phyloP scores from a whole-genome alignment of 768 basidiomycete species.

The Kwoniella shandongensis region DNA sequence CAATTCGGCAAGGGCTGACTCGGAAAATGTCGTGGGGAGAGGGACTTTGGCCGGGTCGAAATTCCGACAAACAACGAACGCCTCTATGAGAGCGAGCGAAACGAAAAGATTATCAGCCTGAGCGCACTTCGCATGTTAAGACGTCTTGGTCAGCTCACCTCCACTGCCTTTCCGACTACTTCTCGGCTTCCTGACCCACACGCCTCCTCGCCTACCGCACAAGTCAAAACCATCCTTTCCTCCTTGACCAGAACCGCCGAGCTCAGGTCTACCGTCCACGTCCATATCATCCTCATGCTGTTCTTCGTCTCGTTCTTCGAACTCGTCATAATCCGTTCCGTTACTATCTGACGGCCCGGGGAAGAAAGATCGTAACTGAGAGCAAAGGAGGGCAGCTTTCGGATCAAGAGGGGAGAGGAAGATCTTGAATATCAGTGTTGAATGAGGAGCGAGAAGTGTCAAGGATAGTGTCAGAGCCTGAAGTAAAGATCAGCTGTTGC shows the following conservation, averaged over 20 bases:
- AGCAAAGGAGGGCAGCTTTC: constrained; percentile 52
- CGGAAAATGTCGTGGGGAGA: constrained; percentile 31
- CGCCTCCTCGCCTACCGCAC: constrained; percentile 51
- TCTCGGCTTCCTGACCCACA: constrained; percentile 56
- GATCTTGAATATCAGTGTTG: constrained; percentile 57
- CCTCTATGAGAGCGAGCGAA: constrained; percentile 46
- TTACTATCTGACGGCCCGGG: constrained; percentile 21
- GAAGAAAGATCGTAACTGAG: constrained; percentile 56
- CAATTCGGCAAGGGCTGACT: constrained; percentile 30
- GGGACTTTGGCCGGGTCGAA: constrained; percentile 50
- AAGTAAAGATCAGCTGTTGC: background rate
- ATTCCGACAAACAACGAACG: constrained; percentile 56
- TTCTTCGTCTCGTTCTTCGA: constrained; percentile 19
- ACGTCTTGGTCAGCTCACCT: constrained; percentile 45
- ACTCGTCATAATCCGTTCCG: constrained; percentile 16
- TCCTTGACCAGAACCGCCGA: too few species aligned
- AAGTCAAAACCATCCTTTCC: constrained; percentile 33
- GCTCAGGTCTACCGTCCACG: too few species aligned
- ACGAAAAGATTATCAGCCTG: constrained; percentile 1
- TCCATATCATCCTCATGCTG: constrained; percentile 7
- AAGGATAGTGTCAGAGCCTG: constrained; percentile 56
- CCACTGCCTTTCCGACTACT: constrained; percentile 56
- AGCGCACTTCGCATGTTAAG: background rate
- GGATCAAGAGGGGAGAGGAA: constrained; percentile 54
- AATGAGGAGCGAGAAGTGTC: constrained; percentile 54